Base-by-base conservation (phyloP, 1,139 yeast species). In the Taphrina wiesneri region DNA sequence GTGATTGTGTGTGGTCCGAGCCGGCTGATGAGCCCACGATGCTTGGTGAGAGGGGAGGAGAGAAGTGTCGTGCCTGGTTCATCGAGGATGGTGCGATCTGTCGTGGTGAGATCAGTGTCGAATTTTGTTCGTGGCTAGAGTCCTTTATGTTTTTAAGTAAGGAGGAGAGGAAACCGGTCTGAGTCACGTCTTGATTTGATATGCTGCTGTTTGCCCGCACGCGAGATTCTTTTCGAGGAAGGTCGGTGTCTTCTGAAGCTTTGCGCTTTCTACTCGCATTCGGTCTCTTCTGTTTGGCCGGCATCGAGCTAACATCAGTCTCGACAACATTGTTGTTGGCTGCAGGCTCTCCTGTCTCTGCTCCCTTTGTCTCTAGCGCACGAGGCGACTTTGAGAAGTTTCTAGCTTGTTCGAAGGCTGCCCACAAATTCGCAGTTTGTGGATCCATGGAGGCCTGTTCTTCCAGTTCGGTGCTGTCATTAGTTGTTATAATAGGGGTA, bases 351-450 rank as follows among this genome's bases (percentile, higher is more conserved):
- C 21, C 36, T 19, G 49, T 3, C 26, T 25, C 49, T 21, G 34
- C 32, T 21, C n/a, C n/a, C 2, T 21, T 19, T 9, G 28, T n/a
- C 5, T 45, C 49, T 11, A 11, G 28, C 21, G 49, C 13, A 21
- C 49, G 28, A 2, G 49, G 49, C 4, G 49, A 45, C 23, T 25
- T 39, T 9, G 59, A 39, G 32, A 54, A 39, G 15, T 39, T 60
- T 26, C 51, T 53, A 11, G 64, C 64, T 30, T 51, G 56, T n/a
- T 60, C 64, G 19, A 51, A 49, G 13, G 56, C 64, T 7, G 51
- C 45, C 64, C 64, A 60, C 21, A 60, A 34, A n/a, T 21, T 41
- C 2, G 64, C 64, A 9, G 51, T 19, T 13, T 36, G 51, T 7
- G 64, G 30, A 28, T 60, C 64, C 25, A 45, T 45, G 7, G 28